These are phyloP conservation scores for Astrothelium subdiscretum DNA, from an alignment of 495 filamentous ascomycete species.

Conservation along the genomic window DNA sequence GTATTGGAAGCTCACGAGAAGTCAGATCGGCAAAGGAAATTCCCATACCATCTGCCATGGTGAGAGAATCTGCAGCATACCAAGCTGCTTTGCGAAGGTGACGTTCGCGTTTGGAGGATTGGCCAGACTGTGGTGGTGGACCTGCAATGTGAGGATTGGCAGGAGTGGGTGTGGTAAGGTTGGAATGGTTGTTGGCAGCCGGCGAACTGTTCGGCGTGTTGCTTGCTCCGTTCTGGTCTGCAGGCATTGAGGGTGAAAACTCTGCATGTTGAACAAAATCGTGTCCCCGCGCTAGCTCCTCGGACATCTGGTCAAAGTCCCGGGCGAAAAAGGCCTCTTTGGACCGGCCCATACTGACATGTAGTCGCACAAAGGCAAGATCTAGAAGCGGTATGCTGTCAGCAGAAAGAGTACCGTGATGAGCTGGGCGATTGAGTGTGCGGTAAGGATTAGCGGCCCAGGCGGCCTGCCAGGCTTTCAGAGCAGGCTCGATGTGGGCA, in stretches of 20 bases:
- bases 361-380: conserved; percentile 84
- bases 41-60: conserved; percentile 78
- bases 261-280: conserved; percentile 69
- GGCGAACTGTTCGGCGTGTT: conserved; percentile 37
- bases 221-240: conserved; percentile 41
- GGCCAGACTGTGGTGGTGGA: conserved; percentile 22
- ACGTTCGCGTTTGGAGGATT: conserved; percentile 60
- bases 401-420: conserved; percentile 81
- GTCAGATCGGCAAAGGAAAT: conserved; percentile 79
- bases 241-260: conserved; percentile 42
- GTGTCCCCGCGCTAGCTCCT: conserved; percentile 71
- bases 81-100: conserved; percentile 89
- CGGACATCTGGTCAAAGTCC: conserved; percentile 86
- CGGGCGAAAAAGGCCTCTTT: conserved; percentile 94
- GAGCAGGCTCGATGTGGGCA: conserved; percentile 85
- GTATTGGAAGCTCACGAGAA: conserved; percentile 81
- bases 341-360: conserved; percentile 80
- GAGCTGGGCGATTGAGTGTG: conserved; percentile 79
- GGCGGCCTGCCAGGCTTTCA: conserved; percentile 89
- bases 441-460: conserved; percentile 84
- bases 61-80: conserved; percentile 86
- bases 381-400: conserved; percentile 93
- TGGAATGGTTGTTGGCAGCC: conserved; percentile 11
- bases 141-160: conserved; percentile 5
- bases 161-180: background rate